Evolutionary conservation across 345 rosid species (phyloP), one percentile per base, ranked within the genome.

Genomic region (Bruguiera parviflora): DNA sequence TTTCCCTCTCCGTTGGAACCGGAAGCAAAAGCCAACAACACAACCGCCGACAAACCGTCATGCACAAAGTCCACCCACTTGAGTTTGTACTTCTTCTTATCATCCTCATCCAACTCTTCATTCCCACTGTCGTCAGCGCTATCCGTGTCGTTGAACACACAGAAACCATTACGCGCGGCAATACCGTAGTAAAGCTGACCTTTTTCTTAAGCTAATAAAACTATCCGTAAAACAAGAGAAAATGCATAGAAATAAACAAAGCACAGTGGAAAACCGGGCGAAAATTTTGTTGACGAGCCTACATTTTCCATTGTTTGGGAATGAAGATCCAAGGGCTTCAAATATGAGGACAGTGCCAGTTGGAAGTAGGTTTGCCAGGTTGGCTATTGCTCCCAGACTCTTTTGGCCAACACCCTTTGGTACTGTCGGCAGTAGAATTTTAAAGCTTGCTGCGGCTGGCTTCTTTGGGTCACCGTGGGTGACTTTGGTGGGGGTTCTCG

Each of bases 221-320:
- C 89, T 84, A 53, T 89, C 88, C 0, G 85, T 85, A 79, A 87
- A 87, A 25, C 84, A 82, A 64, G 84, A 81, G 60, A 87, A 46
- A 57, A 85, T 79, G 65, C 89, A 79, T 3, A 70, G 28, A 13
- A 72, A 5, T 0, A 84, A 74, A 47, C 83, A 78, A 7, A 51
- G 0, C 3, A 47, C 37, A 32, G 86, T 71, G 22, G 79, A n/a
- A 19, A 66, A 21, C 11, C 62, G 24, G 6, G 87, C 72, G 15
- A 85, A 80, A 83, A 59, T 66, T 64, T 72, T 76, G 70, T 76
- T 81, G 8, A 70, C 58, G 19, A 58, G 28, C 9, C 35, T 31
- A 61, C 87, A 86, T 0, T 32, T 39, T 29, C 89, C 89, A 1
- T 76, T 66, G 71, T 79, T 81, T 35, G 94, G 72, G 81, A 85